phyloP scores from a whole-genome alignment of 305 asterid species.

The Euphrasia arctica region DNA sequence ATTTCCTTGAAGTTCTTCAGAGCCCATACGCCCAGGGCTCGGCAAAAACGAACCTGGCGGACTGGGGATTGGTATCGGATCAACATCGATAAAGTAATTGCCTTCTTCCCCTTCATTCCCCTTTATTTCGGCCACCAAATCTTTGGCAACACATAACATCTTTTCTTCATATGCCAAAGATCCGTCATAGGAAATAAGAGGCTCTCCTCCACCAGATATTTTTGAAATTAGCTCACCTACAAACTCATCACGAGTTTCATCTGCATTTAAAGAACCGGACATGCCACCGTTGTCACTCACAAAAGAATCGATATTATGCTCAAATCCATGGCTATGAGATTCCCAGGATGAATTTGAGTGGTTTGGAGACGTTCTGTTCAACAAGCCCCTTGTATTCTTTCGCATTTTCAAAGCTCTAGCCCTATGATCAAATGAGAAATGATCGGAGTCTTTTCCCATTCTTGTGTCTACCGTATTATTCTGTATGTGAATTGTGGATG shows the following conservation, averaged over 20 bases:
- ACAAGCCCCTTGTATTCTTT: slow-evolving; percentile 27
- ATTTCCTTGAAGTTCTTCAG: slow-evolving; percentile 65
- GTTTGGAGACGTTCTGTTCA: slow-evolving; percentile 21
- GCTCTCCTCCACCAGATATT: slow-evolving; percentile 26
- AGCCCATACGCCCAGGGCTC: slow-evolving; percentile 68
- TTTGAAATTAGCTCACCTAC: slow-evolving; percentile 35
- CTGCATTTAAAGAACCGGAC: slow-evolving; percentile 30
- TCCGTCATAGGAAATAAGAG: slow-evolving; percentile 35
- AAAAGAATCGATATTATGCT: slow-evolving; percentile 28
- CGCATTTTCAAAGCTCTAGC: slow-evolving; percentile 29
- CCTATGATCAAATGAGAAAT: slow-evolving; percentile 24
- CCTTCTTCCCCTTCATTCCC: slow-evolving; percentile 37
- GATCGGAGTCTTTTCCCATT: slow-evolving; percentile 25
- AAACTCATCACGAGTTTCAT: slow-evolving; percentile 28
- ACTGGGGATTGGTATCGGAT: slow-evolving; percentile 76
- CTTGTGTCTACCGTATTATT: slow-evolving; percentile 19
- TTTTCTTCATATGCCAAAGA: slow-evolving; percentile 29
- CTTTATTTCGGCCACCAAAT: slow-evolving; percentile 28
- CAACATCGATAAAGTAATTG: slow-evolving; percentile 55
- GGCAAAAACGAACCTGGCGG: slow-evolving; percentile 91
- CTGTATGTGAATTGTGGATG: slow-evolving; percentile 21
- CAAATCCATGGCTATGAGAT: slow-evolving; percentile 29
- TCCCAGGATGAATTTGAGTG: slow-evolving; percentile 28
- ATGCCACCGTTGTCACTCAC: slow-evolving; percentile 21
- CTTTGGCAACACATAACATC: background rate